Evolutionary conservation across 148 eudicot species (phyloP).

Genomic region (Cornus suecica): DNA sequence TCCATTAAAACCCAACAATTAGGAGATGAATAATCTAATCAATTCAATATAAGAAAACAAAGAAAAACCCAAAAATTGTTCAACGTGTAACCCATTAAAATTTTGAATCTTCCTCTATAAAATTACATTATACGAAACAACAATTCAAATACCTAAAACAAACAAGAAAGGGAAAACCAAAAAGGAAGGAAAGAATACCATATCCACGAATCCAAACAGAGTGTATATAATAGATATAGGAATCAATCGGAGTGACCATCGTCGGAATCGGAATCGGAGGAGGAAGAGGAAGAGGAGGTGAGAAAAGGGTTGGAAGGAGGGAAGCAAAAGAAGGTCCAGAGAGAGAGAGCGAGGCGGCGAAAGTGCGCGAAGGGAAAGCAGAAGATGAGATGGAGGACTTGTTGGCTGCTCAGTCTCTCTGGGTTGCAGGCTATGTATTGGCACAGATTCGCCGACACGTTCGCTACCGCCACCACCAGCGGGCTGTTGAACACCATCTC

Average conservation of each 20-base stretch:
- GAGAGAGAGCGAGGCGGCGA: conserved; percentile 60
- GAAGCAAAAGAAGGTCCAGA: conserved; percentile 61
- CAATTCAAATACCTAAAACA: not conserved
- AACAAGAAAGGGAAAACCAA: too few relatives aligned
- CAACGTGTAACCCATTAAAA: not conserved
- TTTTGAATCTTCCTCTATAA: not conserved
- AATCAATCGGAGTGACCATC: not conserved
- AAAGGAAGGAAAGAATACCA: not conserved
- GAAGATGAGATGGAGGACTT: conserved; percentile 75
- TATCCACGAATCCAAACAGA: too few relatives aligned
- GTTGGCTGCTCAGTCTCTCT: conserved; percentile 50
- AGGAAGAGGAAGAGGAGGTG: conserved; percentile 32
- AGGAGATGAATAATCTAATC: not conserved
- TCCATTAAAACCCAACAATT: not conserved
- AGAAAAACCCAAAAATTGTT: not conserved
- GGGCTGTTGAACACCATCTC: conserved; percentile 77
- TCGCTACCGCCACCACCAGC: conserved; percentile 57
- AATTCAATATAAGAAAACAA: not conserved
- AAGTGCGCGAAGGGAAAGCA: conserved; percentile 76
- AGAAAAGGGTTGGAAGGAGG: conserved; percentile 32
- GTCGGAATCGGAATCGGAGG: conserved; percentile 8
- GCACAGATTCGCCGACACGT: conserved; percentile 59
- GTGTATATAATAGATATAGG: not conserved
- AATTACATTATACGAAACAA: not conserved
- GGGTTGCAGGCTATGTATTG: conserved; percentile 92